Conservation (phyloP, 2,329 filamentous ascomycete genomes). For the Ascochyta clinopodiicola region DNA sequence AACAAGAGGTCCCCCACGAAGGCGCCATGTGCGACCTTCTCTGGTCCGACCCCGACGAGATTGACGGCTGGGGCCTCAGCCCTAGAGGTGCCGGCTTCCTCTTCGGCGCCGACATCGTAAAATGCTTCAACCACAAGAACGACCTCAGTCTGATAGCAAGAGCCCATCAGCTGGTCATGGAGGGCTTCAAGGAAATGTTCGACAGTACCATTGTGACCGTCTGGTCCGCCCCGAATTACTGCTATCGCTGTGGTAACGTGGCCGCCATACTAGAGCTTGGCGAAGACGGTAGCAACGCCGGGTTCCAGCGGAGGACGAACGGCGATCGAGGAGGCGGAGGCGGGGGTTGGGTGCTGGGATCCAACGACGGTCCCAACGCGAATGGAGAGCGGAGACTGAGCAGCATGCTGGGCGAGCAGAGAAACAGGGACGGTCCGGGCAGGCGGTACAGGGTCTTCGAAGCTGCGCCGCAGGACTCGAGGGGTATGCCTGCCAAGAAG, state of each 20-base stretch:
- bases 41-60: conserved; percentile 98
- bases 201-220: conserved; percentile 88
- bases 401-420: conserved; percentile 50
- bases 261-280: conserved; percentile 92
- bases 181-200: conserved; percentile 99
- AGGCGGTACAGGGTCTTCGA: conserved; percentile 94
- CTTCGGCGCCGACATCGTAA: conserved; percentile 94
- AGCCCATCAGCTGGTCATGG: conserved; percentile 98
- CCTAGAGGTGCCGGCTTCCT: conserved; percentile 94
- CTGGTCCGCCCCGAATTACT: conserved; percentile 82
- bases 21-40: conserved; percentile 98
- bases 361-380: conserved; percentile 46
- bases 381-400: conserved; percentile 38
- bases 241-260: conserved; percentile 64
- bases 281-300: conserved; percentile 72
- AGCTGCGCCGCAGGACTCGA: conserved; percentile 91
- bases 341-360: conserved; percentile 46
- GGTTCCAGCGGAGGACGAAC: conserved; percentile 63
- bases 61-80: conserved; percentile 94
- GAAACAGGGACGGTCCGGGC: conserved; percentile 71
- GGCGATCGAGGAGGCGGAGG: conserved; percentile 65
- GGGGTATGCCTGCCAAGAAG: conserved; percentile 99
- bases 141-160: conserved; percentile 90
- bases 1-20: conserved; percentile 98
- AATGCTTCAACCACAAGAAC: conserved; percentile 91